A percentile compares a stretch with the other conserved stretches of the same genome.
These are phyloP conservation scores for Geosmithia putterillii DNA, from an alignment of 2,329 filamentous ascomycete species.

Conservation along the genomic window DNA sequence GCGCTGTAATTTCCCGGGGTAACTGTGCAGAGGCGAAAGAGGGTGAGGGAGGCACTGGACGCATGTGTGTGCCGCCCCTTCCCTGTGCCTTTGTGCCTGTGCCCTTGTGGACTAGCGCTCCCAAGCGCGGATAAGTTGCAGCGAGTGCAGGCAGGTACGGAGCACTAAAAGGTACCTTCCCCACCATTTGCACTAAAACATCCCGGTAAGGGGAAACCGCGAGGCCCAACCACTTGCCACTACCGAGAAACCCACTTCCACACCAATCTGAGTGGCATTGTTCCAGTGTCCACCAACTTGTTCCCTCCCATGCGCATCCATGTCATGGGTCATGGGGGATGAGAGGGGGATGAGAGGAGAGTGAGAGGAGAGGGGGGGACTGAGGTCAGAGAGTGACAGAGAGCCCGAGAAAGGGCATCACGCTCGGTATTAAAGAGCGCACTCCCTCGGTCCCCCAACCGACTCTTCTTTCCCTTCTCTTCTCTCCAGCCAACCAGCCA, in stretches of 20 bases:
- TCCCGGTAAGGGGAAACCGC: not conserved
- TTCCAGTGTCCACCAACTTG: too few species aligned
- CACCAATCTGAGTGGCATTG: too few species aligned
- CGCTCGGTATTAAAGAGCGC: conserved; percentile 4
- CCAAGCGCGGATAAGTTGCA: too few species aligned
- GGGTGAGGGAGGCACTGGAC: too few species aligned
- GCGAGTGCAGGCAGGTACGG: not conserved
- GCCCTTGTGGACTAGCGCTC: too few species aligned
- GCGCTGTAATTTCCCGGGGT: not conserved
- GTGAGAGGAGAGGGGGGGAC: not conserved
- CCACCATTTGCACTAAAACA: not conserved
- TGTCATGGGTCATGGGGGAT: not conserved
- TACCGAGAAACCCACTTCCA: not conserved
- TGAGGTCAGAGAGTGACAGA: not conserved
- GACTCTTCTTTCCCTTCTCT: conserved; percentile 10
- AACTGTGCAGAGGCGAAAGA: not conserved
- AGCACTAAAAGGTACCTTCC: not conserved
- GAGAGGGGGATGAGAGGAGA: too few species aligned
- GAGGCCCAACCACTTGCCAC: not conserved
- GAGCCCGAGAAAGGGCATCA: not conserved
- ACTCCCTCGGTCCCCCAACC: not conserved
- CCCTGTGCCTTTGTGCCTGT: too few species aligned
- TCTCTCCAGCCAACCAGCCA: conserved; percentile 31
- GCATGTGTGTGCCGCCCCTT: too few species aligned
- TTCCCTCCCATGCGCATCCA: too few species aligned